Evolutionary conservation across 805 yeast species (phyloP), one percentile per base, ranked within the genome.

Genomic region (Barnettozyma botsteinii): DNA sequence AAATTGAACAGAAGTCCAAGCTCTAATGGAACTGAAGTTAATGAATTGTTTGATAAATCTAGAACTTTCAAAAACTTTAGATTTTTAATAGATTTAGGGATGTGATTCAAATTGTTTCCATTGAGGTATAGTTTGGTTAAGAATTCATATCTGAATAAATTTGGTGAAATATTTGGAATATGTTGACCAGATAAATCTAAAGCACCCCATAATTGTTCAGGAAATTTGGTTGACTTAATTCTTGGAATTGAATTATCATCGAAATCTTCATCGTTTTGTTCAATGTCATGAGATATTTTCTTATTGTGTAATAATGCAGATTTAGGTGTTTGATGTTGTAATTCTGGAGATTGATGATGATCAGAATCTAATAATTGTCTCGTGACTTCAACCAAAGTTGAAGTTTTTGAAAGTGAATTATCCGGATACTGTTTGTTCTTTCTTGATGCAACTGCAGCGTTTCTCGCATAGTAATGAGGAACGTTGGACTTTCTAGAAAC

Each of bases 121-220:
- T 83, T 87, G 51, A 93, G 66, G 60, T 85, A 93, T 40, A 93
- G 68, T 46, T 91, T 81, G 56, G 91, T 93, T 53, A 93, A 72
- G 53, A 93, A 93, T 45, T 75, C 73, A 61, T 88, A 93, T 33
- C 79, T 76, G 69, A 87, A 87, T 33, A 93, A 62, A 51, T 79
- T 79, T 17, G 82, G 75, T n/a, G 86, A 75, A 23, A 91, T 50
- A 42, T 76, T 73, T 46, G 77, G 67, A 38, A 93, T 69, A 25
- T 91, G 85, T 61, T 93, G 95, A 44, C 96, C 96, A 48, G 94
- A 79, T 49, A 91, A 68, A 65, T 93, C 99, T 49, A 93, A 67
- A 6, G 89, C 91, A 39, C 94, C 84, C 99, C 99, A 93, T 56
- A 85, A 73, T 64, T 89, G 97, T 44, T 80, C 81, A 27, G 83